These are phyloP conservation scores for Plasmodium blacklocki DNA, from an alignment of 169 alveolate species.

Conservation along the genomic window DNA sequence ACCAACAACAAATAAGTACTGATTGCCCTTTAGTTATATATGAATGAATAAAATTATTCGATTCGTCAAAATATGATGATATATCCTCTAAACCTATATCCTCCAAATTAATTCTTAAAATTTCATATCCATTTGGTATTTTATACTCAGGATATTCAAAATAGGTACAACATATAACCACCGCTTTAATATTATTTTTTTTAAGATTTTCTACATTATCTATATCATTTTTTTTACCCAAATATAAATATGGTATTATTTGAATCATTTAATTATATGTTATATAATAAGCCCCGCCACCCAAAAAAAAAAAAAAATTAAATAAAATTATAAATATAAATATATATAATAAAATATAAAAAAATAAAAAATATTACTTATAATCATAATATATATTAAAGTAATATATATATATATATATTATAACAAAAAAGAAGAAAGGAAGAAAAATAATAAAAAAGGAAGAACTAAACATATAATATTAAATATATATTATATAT, in stretches of 20 bases:
- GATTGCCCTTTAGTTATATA: conserved; percentile 47
- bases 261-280: conserved; percentile 47
- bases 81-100: conserved; percentile 79
- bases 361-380: too few relatives aligned
- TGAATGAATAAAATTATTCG: conserved; percentile 77
- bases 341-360: too few relatives aligned
- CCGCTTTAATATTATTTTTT: conserved; percentile 24
- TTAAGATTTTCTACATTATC: conserved; percentile 52
- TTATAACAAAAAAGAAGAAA: too few relatives aligned
- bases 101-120: conserved; percentile 76
- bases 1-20: conserved; percentile 81
- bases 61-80: conserved; percentile 76
- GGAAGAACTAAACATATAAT: too few relatives aligned
- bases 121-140: conserved; percentile 51
- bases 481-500: too few relatives aligned
- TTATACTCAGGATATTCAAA: conserved; percentile 61
- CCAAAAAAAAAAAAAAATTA: background rate
- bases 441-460: too few relatives aligned
- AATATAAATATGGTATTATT: conserved; percentile 64
- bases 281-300: background rate
- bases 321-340: background rate
- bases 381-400: too few relatives aligned
- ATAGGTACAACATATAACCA: conserved; percentile 69
- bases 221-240: conserved; percentile 61
- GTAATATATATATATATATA: too few relatives aligned